phyloP scores from a whole-genome alignment of 164 flowering plant genomes.

The Hamamelis virginiana region DNA sequence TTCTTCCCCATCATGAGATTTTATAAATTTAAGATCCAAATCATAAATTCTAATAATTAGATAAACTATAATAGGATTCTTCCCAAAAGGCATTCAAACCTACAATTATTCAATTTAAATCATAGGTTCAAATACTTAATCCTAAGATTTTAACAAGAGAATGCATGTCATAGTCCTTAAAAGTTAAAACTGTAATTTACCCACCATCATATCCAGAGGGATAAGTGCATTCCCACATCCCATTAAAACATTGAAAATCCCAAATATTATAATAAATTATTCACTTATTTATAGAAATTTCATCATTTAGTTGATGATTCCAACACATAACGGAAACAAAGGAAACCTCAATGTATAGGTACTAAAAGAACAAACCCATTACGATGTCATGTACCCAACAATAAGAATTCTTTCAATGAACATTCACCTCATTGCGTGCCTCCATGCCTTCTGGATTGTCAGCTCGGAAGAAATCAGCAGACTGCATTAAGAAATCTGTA shows the following conservation, averaged over 20 bases:
- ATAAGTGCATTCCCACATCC: background rate
- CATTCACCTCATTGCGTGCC: conserved; percentile 91
- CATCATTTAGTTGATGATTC: no score
- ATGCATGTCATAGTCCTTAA: background rate
- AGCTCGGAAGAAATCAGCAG: conserved; percentile 95
- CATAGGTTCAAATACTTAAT: background rate
- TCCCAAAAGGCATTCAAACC: background rate
- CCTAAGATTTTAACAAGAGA: background rate
- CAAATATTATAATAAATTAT: background rate
- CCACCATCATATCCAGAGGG: background rate
- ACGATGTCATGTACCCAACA: background rate
- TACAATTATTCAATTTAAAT: background rate
- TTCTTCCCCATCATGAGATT: background rate
- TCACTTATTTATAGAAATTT: background rate
- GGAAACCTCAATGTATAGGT: background rate
- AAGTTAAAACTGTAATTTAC: background rate
- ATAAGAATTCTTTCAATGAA: background rate
- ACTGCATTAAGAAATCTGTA: conserved; percentile 46
- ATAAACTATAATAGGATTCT: background rate
- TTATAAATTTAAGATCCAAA: background rate
- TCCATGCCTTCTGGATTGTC: conserved; percentile 97
- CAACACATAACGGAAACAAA: background rate
- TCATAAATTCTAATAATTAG: no score
- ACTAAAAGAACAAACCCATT: background rate
- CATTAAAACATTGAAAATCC: background rate